phyloP scores from a whole-genome alignment of 139 green algal species.

The Diplosphaera chodatii region DNA sequence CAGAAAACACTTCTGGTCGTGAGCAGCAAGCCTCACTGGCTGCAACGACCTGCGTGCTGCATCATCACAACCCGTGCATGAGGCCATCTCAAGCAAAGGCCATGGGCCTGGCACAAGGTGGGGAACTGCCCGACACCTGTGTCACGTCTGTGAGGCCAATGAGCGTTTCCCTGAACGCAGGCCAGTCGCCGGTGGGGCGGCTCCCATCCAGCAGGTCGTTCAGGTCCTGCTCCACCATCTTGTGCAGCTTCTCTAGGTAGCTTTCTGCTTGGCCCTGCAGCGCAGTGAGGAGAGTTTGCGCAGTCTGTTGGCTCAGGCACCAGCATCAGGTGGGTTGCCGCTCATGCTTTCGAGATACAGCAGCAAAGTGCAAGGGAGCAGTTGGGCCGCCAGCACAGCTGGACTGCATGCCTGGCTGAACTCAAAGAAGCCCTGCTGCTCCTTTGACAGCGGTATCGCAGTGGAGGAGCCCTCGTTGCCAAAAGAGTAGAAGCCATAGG shows the following conservation, averaged over 20 bases:
- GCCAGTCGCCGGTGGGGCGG: constrained; percentile 4
- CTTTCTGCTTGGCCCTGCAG: constrained; percentile 76
- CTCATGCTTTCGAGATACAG: no score
- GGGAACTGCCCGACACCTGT: constrained; percentile 1
- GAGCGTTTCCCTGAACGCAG: constrained; percentile 68
- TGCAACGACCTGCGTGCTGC: no score
- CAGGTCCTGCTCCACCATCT: constrained; percentile 68
- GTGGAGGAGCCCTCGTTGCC: constrained; percentile 28
- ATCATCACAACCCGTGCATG: no score
- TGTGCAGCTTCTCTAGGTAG: constrained; percentile 75
- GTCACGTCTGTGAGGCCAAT: constrained; percentile 88
- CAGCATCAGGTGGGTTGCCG: no score
- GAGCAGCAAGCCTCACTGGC: no score
- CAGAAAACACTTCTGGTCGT: no score
- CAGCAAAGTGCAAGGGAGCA: no score
- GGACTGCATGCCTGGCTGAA: constrained; percentile 68
- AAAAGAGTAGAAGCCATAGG: constrained; percentile 90
- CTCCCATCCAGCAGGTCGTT: constrained; percentile 24
- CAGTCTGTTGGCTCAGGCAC: no score
- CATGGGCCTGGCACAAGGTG: no score
- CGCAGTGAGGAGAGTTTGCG: no score
- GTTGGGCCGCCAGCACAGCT: no score
- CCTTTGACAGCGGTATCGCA: background rate
- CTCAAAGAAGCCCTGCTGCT: constrained; percentile 81
- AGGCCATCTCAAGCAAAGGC: no score